Percentiles rank a stretch among this genome's conserved stretches.
Evolutionary conservation across 345 rosid genomes (phyloP).

Genomic region (Sisymbrium altissimum): DNA sequence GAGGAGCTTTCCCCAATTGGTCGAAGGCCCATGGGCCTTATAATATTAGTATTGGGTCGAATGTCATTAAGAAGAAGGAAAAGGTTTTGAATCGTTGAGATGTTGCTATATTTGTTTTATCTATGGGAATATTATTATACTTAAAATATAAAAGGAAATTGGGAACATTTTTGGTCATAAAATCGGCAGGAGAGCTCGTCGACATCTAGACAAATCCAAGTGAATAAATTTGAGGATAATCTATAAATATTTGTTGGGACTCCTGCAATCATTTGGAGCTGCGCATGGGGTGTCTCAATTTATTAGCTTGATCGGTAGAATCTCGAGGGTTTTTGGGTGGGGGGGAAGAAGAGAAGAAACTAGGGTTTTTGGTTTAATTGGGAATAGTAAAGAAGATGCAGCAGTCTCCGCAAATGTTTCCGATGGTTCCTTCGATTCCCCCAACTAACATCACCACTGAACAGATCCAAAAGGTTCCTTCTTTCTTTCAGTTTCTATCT

Average conservation of each 20-base stretch:
- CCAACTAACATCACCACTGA: slow-evolving; percentile 82
- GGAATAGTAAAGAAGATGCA: slow-evolving; percentile 51
- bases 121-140: background rate
- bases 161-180: slow-evolving; percentile 13
- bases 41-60: background rate
- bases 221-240: background rate
- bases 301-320: background rate
- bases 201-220: slow-evolving; percentile 19
- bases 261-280: background rate
- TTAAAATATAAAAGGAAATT: background rate
- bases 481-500: slow-evolving; percentile 4
- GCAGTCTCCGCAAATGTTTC: slow-evolving; percentile 86
- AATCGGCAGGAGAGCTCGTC: slow-evolving; percentile 9
- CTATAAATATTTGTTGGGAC: slow-evolving; percentile 7
- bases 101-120: background rate
- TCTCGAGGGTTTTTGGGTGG: background rate
- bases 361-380: slow-evolving; percentile 19
- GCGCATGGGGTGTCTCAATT: background rate
- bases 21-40: background rate
- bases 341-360: background rate
- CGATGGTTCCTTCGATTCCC: slow-evolving; percentile 58
- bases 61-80: background rate
- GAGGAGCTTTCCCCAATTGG: too few relatives aligned
- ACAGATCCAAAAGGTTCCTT: slow-evolving; percentile 89
- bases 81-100: background rate